Evolutionary conservation across 2,329 filamentous ascomycete species (phyloP).

Genomic region (Kalmusia sp.): DNA sequence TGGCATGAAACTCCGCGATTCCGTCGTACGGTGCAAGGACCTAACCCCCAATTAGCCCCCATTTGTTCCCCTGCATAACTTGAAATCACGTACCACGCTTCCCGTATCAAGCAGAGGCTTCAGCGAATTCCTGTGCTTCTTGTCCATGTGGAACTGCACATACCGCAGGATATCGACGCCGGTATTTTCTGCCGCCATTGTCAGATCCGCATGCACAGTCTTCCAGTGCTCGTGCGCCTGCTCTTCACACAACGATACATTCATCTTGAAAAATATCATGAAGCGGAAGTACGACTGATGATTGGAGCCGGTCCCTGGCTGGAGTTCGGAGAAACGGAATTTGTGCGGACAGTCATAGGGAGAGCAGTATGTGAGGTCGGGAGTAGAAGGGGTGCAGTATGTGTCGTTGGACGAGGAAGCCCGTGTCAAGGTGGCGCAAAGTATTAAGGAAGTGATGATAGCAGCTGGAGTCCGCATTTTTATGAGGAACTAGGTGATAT

Average conservation of each 20-base stretch:
- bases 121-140: constrained; percentile 6
- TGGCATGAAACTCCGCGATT: constrained; percentile 20
- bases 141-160: constrained; percentile 20
- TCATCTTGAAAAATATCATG: constrained; percentile 6
- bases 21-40: constrained; percentile 17
- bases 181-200: constrained; percentile 7
- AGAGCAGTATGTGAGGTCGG: not conserved
- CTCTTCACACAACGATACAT: constrained; percentile 2
- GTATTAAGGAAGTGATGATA: no score
- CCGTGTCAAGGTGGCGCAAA: constrained; percentile 18
- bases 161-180: constrained; percentile 16
- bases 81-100: not conserved
- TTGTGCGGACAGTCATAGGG: not conserved
- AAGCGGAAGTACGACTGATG: constrained; percentile 6
- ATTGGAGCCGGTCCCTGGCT: constrained; percentile 2
- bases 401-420: not conserved
- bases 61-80: no score
- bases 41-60: not conserved
- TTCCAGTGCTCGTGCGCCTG: constrained; percentile 16
- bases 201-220: constrained; percentile 20
- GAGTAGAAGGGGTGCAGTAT: not conserved
- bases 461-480: no score
- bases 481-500: no score
- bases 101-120: constrained; percentile 2
- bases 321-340: not conserved